Percentiles rank a stretch among this genome's conserved stretches.
Evolutionary conservation across 306 rosid genomes (phyloP).

Genomic region (Rosa persica): DNA sequence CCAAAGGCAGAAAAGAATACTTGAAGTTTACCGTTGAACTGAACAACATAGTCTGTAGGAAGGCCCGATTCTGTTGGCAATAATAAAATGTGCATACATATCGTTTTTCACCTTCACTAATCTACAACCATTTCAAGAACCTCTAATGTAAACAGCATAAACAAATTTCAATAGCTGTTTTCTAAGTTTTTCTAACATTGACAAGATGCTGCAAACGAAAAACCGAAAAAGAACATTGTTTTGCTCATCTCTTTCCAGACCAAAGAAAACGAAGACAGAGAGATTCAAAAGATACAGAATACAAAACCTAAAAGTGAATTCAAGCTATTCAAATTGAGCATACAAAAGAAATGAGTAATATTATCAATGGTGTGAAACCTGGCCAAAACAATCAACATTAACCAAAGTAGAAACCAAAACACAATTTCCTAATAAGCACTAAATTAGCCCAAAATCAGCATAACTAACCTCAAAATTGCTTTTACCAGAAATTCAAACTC

Average conservation of each 20-base stretch:
- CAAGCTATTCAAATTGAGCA: too few species aligned
- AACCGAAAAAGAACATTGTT: not conserved
- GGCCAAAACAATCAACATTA: conserved; percentile 4
- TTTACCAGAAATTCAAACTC: not conserved
- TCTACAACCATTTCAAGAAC: conserved; percentile 16
- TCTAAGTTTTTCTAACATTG: not conserved
- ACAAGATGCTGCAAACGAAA: not conserved
- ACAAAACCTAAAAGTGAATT: too few species aligned
- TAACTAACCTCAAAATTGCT: not conserved
- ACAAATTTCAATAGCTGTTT: not conserved
- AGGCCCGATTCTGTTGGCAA: too few species aligned
- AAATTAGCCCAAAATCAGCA: not conserved
- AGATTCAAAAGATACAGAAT: too few species aligned
- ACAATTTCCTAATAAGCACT: not conserved
- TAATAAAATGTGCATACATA: too few species aligned
- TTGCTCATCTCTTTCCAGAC: not conserved
- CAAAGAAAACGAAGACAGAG: too few species aligned
- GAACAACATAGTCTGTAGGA: too few species aligned
- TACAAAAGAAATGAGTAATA: too few species aligned
- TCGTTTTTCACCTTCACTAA: not conserved
- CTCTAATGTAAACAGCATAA: not conserved
- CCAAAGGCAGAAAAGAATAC: too few species aligned
- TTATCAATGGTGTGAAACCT: too few species aligned
- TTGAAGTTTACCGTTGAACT: too few species aligned
- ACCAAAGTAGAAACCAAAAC: not conserved